Conservation (phyloP, 306 rosid genomes). For the Benincasa hispida region DNA sequence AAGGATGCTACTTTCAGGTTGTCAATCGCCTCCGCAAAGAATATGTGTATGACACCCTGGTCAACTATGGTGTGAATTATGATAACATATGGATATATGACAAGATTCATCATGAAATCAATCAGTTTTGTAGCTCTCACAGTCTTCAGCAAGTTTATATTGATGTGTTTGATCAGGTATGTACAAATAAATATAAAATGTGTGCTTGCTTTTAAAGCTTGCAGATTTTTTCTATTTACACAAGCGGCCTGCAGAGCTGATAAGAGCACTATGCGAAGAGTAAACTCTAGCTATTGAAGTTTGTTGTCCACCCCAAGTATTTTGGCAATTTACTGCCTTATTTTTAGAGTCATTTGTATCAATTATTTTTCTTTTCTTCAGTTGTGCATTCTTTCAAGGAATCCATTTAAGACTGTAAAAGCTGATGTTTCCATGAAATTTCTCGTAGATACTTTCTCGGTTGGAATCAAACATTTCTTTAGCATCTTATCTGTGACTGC, state of each 20-base stretch:
- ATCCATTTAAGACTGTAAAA: not conserved
- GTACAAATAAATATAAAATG: not conserved
- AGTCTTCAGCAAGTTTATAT: constrained; percentile 80
- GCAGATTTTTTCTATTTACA: not conserved
- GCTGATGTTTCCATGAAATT: not conserved
- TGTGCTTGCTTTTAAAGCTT: constrained; percentile 1
- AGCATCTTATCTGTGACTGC: not conserved
- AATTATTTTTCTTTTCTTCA: not conserved
- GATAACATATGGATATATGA: constrained; percentile 94
- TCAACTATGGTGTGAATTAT: constrained; percentile 72
- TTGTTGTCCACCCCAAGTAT: not conserved
- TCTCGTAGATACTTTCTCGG: not conserved
- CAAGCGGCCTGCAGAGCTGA: not conserved
- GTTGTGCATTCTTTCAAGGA: not conserved
- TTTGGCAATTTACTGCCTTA: not conserved
- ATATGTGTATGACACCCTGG: constrained; percentile 61
- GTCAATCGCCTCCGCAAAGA: constrained; percentile 74
- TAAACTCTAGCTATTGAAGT: not conserved
- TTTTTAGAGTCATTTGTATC: not conserved
- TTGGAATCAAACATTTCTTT: not conserved
- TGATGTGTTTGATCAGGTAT: constrained; percentile 89
- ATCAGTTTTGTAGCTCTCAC: constrained; percentile 86
- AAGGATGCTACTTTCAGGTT: constrained; percentile 37
- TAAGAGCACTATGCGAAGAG: not conserved
- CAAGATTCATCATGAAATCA: constrained; percentile 90